A percentile compares a stretch with the other conserved stretches of the same genome.
Conservation (phyloP, 257 asterid genomes). For the Fraxinus anomala region DNA sequence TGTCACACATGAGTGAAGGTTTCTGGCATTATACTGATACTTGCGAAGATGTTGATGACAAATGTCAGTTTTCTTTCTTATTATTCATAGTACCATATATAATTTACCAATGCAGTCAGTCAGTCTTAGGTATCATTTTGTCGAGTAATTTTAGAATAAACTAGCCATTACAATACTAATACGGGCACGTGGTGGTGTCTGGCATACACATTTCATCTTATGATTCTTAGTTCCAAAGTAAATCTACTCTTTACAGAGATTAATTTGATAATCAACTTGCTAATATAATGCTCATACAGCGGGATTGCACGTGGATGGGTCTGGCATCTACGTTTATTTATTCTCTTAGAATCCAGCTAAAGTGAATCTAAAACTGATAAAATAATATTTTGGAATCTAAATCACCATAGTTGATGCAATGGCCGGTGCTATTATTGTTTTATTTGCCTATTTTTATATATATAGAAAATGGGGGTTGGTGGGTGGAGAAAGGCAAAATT, state of each 20-base stretch:
- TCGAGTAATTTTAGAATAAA: constrained; percentile 4
- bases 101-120: background rate
- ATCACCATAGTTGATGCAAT: background rate
- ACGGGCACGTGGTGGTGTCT: background rate
- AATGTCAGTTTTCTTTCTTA: no score
- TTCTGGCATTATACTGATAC: no score
- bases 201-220: background rate
- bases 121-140: no score
- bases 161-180: constrained; percentile 22
- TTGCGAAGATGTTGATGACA: no score
- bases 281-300: background rate
- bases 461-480: background rate
- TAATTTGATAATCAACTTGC: no score
- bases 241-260: background rate
- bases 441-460: background rate
- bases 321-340: constrained; percentile 18
- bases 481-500: background rate
- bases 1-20: no score
- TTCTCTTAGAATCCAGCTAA: background rate
- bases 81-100: no score
- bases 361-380: background rate
- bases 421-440: background rate
- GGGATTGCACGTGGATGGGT: constrained; percentile 48
- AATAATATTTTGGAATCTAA: no score
- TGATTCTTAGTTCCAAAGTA: background rate